Conservation (phyloP, 805 yeast genomes). For the Pichia phayaonensis region DNA sequence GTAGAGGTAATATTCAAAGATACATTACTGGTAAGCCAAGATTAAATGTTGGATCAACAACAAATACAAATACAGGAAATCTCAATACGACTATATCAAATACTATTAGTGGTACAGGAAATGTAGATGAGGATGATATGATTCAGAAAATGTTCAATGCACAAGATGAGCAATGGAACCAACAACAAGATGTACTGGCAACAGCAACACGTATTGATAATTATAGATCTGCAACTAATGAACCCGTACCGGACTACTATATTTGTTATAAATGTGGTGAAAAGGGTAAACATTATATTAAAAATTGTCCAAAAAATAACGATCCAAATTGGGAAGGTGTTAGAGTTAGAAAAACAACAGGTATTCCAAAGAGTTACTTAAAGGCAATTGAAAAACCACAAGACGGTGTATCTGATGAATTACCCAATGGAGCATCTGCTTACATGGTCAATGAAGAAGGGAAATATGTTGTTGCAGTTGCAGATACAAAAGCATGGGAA, state of each 20-base stretch:
- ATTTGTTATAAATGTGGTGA: conserved; percentile 96
- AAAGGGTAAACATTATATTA: conserved; percentile 88
- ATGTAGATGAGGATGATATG: conserved; percentile 68
- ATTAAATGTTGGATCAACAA: conserved; percentile 20
- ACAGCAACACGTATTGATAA: conserved; percentile 62
- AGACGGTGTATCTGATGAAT: conserved; percentile 42
- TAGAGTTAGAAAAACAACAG: conserved; percentile 85
- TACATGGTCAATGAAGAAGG: conserved; percentile 92
- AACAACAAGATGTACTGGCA: conserved; percentile 87
- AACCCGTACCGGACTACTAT: conserved; percentile 89
- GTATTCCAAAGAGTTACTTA: conserved; percentile 91
- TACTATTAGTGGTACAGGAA: conserved; percentile 25
- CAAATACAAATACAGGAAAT: conserved; percentile 13
- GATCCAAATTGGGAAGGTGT: conserved; percentile 95
- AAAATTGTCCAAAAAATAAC: conserved; percentile 87
- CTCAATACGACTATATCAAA: conserved; percentile 9
- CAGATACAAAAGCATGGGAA: conserved; percentile 88
- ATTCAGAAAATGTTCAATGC: conserved; percentile 87
- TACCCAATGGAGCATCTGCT: conserved; percentile 29
- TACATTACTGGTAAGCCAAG: conserved; percentile 69
- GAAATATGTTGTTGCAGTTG: conserved; percentile 90
- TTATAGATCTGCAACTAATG: conserved; percentile 39
- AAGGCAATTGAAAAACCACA: conserved; percentile 78
- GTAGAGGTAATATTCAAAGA: conserved; percentile 54
- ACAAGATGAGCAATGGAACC: conserved; percentile 92